These are phyloP conservation scores for Discostella pseudostelligera DNA, from an alignment of 108 stramenopile genomes.

Conservation along the genomic window DNA sequence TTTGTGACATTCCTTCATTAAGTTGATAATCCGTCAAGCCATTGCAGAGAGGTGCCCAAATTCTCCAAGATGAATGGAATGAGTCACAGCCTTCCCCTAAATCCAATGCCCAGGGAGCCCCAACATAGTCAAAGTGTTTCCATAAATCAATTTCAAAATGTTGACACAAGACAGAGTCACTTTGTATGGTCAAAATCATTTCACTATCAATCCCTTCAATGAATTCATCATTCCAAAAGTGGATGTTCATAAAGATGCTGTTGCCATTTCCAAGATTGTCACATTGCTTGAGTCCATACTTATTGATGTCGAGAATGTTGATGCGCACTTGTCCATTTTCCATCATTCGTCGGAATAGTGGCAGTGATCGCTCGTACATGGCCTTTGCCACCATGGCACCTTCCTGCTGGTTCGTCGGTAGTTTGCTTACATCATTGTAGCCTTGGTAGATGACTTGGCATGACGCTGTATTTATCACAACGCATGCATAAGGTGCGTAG, in stretches of 20 bases:
- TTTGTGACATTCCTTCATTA: not conserved
- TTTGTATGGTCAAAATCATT: not conserved
- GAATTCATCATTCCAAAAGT: not conserved
- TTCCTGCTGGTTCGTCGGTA: not conserved
- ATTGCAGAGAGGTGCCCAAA: not conserved
- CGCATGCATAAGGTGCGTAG: not conserved
- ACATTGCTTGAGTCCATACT: not conserved
- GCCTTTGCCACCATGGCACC: not conserved
- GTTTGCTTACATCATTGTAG: not conserved
- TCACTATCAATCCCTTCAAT: not conserved
- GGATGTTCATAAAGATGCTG: not conserved
- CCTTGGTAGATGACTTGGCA: not conserved
- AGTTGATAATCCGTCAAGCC: not conserved
- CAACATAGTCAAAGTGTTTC: not conserved
- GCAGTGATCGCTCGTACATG: conserved; percentile 1
- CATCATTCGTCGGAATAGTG: conserved; percentile 6
- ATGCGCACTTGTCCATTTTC: not conserved
- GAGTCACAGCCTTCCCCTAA: not conserved
- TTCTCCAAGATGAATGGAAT: not conserved
- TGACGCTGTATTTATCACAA: not conserved
- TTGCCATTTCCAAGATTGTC: not conserved
- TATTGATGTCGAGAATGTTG: not conserved
- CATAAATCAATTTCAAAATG: not conserved
- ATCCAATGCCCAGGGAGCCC: conserved; percentile 3
- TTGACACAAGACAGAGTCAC: not conserved